Base-by-base conservation (phyloP, 768 basidiomycete genomes). In the Amylocystis lapponica region DNA sequence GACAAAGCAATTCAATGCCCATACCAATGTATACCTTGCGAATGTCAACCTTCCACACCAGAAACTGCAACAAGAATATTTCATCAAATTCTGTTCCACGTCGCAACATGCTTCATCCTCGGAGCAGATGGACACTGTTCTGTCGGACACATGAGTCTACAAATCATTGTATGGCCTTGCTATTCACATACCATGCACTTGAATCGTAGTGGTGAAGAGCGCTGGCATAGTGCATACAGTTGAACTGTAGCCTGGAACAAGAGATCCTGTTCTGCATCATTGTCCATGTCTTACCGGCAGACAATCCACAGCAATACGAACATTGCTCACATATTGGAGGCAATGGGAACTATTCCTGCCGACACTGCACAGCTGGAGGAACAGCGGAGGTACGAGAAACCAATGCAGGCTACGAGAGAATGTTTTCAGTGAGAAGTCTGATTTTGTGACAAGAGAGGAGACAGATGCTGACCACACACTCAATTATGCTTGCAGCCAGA, bases 1-100 rank as follows among this genome's bases (percentile, higher is more conserved):
- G 9, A 66, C 63, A 4, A 74, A 74, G 48, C 64, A 63, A 29
- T 74, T 64, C 61, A 74, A 72, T 47, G 70, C 71, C 37, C 72
- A 74, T 39, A 63, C 56, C 53, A 72, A 70, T 36, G 59, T 66
- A 0, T 72, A 70, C 36, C 51, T 68, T 17, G 61, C 54, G 1
- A 63, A 70, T 31, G 45, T 56, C 11, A 68, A 64, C 41, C 52
- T 72, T 0, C 70, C 67, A 0, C 53, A 58, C 9, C 39, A 53
- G 23, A 51, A 70, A 9, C 49, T 70, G 0, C 56, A 67, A 2
- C 66, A 70, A 38, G 58, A 71, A 39, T 64, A 53, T 17, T 60
- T 63, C 52, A 54, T 62, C 16, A 64, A 65, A 17, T 72, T 72
- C 45, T 43, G 67, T 2, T 69, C 64, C 3, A 68, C 67, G 1